These are phyloP conservation scores for Camelina laxa DNA, from an alignment of 345 rosid genomes.

Conservation along the genomic window DNA sequence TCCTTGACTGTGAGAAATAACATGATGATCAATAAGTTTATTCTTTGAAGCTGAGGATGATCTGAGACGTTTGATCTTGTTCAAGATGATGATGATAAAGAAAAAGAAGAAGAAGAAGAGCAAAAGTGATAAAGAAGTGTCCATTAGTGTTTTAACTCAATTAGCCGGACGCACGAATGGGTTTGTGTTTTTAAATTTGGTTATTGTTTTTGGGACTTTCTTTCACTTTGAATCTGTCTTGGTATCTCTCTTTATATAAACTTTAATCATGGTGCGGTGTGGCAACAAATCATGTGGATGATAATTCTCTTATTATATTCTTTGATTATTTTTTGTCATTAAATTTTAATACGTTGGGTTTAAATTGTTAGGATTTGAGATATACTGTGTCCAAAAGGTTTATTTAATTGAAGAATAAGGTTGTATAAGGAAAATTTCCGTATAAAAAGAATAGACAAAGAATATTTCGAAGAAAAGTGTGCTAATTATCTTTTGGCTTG, in stretches of 20 bases:
- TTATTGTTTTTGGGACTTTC: constrained; percentile 31
- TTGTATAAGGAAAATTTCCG: background rate
- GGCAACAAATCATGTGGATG: constrained; percentile 44
- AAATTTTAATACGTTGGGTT: background rate
- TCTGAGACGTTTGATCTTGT: constrained; percentile 40
- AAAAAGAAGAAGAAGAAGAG: constrained; percentile 36
- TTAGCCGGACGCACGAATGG: constrained; percentile 44
- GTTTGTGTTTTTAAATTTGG: constrained; percentile 22
- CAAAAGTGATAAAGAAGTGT: constrained; percentile 47
- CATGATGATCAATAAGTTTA: constrained; percentile 18
- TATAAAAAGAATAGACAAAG: constrained; percentile 7
- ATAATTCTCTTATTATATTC: constrained; percentile 19
- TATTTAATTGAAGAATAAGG: constrained; percentile 13
- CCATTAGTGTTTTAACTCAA: constrained; percentile 42
- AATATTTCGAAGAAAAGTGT: constrained; percentile 30
- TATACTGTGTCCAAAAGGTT: too few species aligned
- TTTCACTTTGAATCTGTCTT: constrained; percentile 45
- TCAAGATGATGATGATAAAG: constrained; percentile 43
- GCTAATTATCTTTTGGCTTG: constrained; percentile 46
- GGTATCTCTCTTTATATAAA: constrained; percentile 40
- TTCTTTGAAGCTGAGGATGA: constrained; percentile 32
- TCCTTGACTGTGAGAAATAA: constrained; percentile 13
- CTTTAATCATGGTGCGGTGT: constrained; percentile 47
- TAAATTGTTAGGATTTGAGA: background rate
- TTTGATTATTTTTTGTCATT: background rate